phyloP scores from a whole-genome alignment of 1,139 yeast species.

The Suhomyces guaymorum region DNA sequence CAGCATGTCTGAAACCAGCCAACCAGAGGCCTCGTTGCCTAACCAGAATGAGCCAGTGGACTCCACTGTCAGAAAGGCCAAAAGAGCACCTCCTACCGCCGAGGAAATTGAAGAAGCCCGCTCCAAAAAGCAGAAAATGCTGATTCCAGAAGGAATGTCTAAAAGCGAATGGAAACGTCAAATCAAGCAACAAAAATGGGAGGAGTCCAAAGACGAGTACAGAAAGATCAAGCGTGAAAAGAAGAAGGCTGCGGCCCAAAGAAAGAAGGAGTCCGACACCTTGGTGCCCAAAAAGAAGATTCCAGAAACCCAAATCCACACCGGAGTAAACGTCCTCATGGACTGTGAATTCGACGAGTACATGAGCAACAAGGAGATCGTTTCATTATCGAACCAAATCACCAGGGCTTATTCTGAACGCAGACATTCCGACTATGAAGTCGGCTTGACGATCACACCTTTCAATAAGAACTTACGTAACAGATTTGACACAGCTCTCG shows the following conservation, averaged over 20 bases:
- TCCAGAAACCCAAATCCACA: constrained; percentile 43
- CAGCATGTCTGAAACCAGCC: constrained; percentile 2
- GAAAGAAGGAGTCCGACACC: constrained; percentile 27
- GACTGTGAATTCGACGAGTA: constrained; percentile 91
- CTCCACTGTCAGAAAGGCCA: constrained; percentile 5
- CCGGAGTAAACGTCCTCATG: constrained; percentile 58
- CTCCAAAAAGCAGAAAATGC: constrained; percentile 19
- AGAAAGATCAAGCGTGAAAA: constrained; percentile 53
- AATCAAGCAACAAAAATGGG: constrained; percentile 61
- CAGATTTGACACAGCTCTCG: constrained; percentile 67
- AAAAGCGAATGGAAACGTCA: constrained; percentile 79
- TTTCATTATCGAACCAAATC: constrained; percentile 76
- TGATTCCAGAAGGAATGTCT: constrained; percentile 80
- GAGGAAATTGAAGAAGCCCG: constrained; percentile 20
- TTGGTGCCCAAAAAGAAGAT: constrained; percentile 30
- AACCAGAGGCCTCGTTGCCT: too few relatives aligned
- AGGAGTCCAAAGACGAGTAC: constrained; percentile 61
- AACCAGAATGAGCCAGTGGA: too few relatives aligned
- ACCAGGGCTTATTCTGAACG: constrained; percentile 81
- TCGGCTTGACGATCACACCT: constrained; percentile 62
- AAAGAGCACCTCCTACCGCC: constrained; percentile 16
- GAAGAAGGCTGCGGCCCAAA: constrained; percentile 44
- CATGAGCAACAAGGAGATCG: constrained; percentile 80
- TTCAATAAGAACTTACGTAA: constrained; percentile 65
- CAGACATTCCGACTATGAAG: constrained; percentile 59